Percentiles rank a stretch among this genome's conserved stretches.
Evolutionary conservation across 441 rosid genomes (phyloP).

Genomic region (Gossypium trilobum): DNA sequence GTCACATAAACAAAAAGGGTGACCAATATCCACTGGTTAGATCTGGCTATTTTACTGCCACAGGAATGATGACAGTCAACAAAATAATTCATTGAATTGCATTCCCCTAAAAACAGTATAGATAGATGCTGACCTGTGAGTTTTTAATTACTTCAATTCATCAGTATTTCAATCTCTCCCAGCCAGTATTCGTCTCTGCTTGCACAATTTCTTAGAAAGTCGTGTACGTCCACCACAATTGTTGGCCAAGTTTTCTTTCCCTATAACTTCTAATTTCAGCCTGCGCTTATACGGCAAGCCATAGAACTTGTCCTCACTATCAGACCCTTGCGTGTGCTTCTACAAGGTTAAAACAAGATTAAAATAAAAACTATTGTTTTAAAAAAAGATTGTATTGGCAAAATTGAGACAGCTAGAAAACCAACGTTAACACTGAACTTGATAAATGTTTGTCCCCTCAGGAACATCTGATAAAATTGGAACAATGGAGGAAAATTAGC

Average conservation of each 20-base stretch:
- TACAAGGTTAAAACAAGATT: slow-evolving; percentile 9
- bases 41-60: not conserved
- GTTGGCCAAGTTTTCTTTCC: slow-evolving; percentile 20
- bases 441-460: slow-evolving; percentile 9
- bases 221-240: not conserved
- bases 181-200: slow-evolving; percentile 10
- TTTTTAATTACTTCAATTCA: not conserved
- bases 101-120: not conserved
- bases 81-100: not conserved
- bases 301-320: slow-evolving; percentile 12
- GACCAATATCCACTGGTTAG: not conserved
- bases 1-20: not conserved
- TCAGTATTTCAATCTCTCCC: slow-evolving; percentile 15
- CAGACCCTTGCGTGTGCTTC: slow-evolving; percentile 15
- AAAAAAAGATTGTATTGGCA: not conserved
- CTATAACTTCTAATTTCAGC: slow-evolving; percentile 4
- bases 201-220: slow-evolving; percentile 4
- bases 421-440: not conserved
- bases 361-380: not conserved
- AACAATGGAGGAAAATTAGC: slow-evolving; percentile 42
- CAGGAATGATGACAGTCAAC: not conserved
- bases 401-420: not conserved
- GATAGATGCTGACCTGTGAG: slow-evolving; percentile 10
- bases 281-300: slow-evolving; percentile 20
- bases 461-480: slow-evolving; percentile 35